A percentile compares a stretch with the other conserved stretches of the same genome.
These are phyloP conservation scores for Adansonia madagascariensis DNA, from an alignment of 441 rosid species.

Conservation along the genomic window DNA sequence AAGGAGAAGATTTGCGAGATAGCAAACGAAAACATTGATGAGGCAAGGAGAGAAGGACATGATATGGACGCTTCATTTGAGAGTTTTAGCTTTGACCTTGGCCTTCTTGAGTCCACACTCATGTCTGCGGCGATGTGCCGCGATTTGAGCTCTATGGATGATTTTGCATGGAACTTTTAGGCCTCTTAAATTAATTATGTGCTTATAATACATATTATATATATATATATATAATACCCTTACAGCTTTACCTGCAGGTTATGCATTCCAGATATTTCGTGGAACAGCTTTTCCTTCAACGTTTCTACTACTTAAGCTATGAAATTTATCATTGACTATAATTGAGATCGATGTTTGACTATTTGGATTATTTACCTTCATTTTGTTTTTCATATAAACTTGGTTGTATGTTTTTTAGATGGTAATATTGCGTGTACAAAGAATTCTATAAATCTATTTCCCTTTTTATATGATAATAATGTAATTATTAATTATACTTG, in stretches of 20 bases:
- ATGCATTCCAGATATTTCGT: background rate
- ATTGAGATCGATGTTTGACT: background rate
- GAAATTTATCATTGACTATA: background rate
- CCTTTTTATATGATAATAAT: too few species aligned
- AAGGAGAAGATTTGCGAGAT: conserved; percentile 18
- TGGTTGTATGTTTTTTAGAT: background rate
- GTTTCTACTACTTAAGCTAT: background rate
- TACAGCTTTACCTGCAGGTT: background rate
- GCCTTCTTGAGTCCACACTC: conserved; percentile 47
- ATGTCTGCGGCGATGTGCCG: conserved; percentile 47
- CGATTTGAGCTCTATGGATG: conserved; percentile 58
- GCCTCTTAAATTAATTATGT: background rate
- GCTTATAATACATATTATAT: background rate
- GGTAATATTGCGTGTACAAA: too few species aligned
- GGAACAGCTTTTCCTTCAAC: background rate
- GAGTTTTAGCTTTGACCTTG: conserved; percentile 50
- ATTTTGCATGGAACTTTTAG: conserved; percentile 67
- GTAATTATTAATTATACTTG: too few species aligned
- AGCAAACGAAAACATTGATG: background rate
- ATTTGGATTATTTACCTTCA: background rate
- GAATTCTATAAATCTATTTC: too few species aligned
- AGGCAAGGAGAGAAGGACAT: background rate
- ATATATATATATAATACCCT: background rate
- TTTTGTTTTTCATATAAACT: background rate
- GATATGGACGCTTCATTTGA: conserved; percentile 47